Evolutionary conservation across 176 grass and related monocot species (phyloP), one percentile per base, ranked within the genome.

Genomic region (Raddia distichophylla): DNA sequence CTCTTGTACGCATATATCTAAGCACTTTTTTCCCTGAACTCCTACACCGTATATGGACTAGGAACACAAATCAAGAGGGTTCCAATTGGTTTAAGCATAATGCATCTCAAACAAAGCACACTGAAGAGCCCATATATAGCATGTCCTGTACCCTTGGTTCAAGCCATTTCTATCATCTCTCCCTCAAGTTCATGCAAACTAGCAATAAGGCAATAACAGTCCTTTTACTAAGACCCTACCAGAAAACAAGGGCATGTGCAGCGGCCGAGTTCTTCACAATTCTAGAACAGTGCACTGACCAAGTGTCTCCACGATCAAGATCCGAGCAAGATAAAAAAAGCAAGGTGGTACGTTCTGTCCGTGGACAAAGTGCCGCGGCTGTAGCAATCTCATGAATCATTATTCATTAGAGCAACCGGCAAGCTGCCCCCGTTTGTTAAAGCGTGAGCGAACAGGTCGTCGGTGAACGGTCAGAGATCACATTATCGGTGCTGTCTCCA

Each of bases 391-490:
- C n/a, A 37, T 44, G 71, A 80, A 81, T 71, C 77, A 81, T 85
- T 49, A 80, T 77, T 71, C 77, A 81, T 85, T 49, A 76, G 69
- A 40, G 71, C 64, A 17, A 10, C 56, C 10, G 59, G 71, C 87
- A 60, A 80, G 82, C 34, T 69, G 81, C 54, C 45, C 60, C 22
- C 74, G 4, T n/a, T 12, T 12, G 8, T 61, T 61, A 61, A 52
- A 52, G 50, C 45, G 53, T 67, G 66, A 83, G 73, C 46, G 77
- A 84, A 45, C 61, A 63, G 35, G 48, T 22, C 22, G 62, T 11
- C 0, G 75, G 71, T 66, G 78, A 89, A 82, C 7, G 83, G 77
- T 89, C 87, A 82, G 49, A 63, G 13, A 82, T 86, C 87, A 77
- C 71, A 77, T 89, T 81, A 82, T 86, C 43, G 55, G 18, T 73